phyloP scores from a whole-genome alignment of 1,284 basidiomycete species.

The Rhodotorula sp. region DNA sequence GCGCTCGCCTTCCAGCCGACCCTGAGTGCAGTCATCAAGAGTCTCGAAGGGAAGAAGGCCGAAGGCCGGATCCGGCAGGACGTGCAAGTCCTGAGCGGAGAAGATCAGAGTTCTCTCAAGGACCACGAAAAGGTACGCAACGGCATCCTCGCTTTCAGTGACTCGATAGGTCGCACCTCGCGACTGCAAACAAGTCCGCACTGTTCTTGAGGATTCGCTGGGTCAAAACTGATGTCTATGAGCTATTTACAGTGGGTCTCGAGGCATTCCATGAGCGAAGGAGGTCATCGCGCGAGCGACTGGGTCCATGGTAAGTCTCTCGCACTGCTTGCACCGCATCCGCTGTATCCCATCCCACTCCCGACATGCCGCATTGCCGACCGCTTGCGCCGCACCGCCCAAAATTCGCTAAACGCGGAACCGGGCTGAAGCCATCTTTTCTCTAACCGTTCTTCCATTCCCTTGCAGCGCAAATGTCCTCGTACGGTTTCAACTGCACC shows the following conservation, averaged over 20 bases:
- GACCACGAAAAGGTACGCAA: conserved; percentile 9
- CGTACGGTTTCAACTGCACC: conserved; percentile 29
- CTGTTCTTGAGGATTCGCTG: too few species aligned
- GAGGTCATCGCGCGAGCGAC: conserved; percentile 17
- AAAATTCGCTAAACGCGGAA: too few species aligned
- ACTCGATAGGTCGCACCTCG: too few species aligned
- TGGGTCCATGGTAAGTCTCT: conserved; percentile 29
- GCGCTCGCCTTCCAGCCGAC: conserved; percentile 23
- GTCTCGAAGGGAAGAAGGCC: conserved; percentile 9
- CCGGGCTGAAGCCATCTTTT: too few species aligned
- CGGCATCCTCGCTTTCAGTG: background rate
- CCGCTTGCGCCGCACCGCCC: too few species aligned
- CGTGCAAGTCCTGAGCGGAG: conserved; percentile 33
- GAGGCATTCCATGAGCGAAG: conserved; percentile 37
- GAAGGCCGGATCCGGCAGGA: conserved; percentile 22
- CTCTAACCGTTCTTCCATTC: background rate
- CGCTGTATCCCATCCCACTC: background rate
- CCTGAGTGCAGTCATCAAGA: conserved; percentile 16
- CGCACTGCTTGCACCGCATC: too few species aligned
- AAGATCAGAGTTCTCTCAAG: conserved; percentile 22
- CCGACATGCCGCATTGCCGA: too few species aligned
- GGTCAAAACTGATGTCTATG: too few species aligned
- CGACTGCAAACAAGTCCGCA: background rate
- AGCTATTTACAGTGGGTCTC: conserved; percentile 18
- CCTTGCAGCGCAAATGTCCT: conserved; percentile 18